Evolutionary conservation across 1,284 basidiomycete genomes (phyloP).

Genomic region (Cryptococcus sp.): DNA sequence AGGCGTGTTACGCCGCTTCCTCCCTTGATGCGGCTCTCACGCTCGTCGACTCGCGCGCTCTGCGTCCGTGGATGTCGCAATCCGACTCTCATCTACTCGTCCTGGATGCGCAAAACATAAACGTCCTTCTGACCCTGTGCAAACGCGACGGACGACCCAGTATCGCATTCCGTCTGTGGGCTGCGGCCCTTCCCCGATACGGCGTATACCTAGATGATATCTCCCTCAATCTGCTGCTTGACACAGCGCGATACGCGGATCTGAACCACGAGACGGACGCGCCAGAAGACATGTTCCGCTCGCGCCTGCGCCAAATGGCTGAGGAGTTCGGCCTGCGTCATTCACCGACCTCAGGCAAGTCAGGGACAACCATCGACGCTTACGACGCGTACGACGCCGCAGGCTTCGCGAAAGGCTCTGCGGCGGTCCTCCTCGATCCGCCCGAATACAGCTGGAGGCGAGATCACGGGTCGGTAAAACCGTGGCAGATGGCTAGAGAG

Average conservation of each 20-base stretch:
- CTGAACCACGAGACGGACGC: slow-evolving; percentile 11
- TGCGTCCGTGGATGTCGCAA: slow-evolving; percentile 11
- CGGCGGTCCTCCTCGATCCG: slow-evolving; percentile 21
- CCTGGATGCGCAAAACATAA: slow-evolving; percentile 37
- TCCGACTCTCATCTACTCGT: slow-evolving; percentile 13
- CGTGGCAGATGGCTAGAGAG: slow-evolving; percentile 34
- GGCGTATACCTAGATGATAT: slow-evolving; percentile 35
- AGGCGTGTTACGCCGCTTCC: slow-evolving; percentile 16
- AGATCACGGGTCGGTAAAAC: slow-evolving; percentile 19
- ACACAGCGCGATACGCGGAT: slow-evolving; percentile 27
- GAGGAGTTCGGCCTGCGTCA: slow-evolving; percentile 20
- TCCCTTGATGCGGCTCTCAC: slow-evolving; percentile 27
- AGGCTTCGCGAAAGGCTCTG: slow-evolving; percentile 19
- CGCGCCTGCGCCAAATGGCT: slow-evolving; percentile 29
- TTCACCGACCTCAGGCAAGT: neutral
- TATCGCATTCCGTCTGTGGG: slow-evolving; percentile 40
- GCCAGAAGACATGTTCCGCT: slow-evolving; percentile 17
- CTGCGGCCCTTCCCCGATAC: slow-evolving; percentile 39
- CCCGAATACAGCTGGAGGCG: slow-evolving; percentile 11
- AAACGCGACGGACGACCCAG: slow-evolving; percentile 13
- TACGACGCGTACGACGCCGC: slow-evolving; percentile 19
- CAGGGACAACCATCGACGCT: neutral
- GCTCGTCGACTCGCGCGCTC: slow-evolving; percentile 36
- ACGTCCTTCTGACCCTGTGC: slow-evolving; percentile 36
- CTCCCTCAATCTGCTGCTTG: slow-evolving; percentile 35